Conservation (phyloP, 208 protist genomes). For the Acanthamoeba culbertsoni region DNA sequence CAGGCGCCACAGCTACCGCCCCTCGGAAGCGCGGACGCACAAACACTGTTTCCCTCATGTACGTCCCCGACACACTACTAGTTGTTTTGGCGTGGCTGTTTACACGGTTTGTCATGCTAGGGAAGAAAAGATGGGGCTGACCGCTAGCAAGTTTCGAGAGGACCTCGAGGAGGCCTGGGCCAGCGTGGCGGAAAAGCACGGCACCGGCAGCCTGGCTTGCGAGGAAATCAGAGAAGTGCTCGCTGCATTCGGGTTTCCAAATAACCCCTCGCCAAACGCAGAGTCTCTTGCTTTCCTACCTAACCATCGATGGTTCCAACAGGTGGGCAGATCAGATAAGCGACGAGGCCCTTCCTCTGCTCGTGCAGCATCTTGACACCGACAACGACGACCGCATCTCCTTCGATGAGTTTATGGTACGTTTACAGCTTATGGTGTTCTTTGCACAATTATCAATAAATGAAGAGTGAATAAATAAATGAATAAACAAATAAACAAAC, state of each 20-base stretch:
- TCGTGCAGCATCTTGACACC: conserved; percentile 13
- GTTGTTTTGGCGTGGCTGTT: too few relatives aligned
- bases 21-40: not conserved
- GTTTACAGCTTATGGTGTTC: too few relatives aligned
- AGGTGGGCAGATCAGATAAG: not conserved
- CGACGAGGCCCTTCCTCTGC: not conserved
- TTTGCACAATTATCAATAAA: too few relatives aligned
- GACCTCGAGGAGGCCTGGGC: not conserved
- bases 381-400: not conserved
- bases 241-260: not conserved
- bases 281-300: not conserved
- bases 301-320: too few relatives aligned
- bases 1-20: not conserved
- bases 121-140: conserved; percentile 18
- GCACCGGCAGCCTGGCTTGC: not conserved
- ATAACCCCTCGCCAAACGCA: not conserved
- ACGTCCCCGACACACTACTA: not conserved
- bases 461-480: too few relatives aligned
- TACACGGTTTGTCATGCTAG: not conserved
- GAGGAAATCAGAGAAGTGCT: conserved; percentile 1
- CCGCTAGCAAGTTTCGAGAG: not conserved
- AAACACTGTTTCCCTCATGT: not conserved
- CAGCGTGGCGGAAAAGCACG: conserved; percentile 17
- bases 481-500: too few relatives aligned
- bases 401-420: conserved; percentile 10